Base-by-base conservation (phyloP, 345 rosid species). In the Eucalyptus lansdowneana region DNA sequence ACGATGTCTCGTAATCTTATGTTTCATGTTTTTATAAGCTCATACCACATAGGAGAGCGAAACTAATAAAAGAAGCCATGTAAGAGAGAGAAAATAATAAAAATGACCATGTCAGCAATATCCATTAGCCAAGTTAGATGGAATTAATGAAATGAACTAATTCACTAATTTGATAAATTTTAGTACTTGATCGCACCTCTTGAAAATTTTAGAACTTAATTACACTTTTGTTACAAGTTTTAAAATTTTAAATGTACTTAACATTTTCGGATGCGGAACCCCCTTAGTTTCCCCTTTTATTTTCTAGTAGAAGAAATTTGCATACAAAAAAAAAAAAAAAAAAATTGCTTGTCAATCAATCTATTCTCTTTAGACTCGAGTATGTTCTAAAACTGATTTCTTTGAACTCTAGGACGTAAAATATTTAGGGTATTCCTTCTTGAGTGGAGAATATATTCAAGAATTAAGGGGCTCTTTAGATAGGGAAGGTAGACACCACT, bases 171-270 rank as follows among this genome's bases (percentile, higher is more conserved):
- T 65, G 5, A 65, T 65, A n/a, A 65, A 2, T 65, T 65, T 65
- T 14, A n/a, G 3, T 65, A n/a, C 6, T 65, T n/a, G 19, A 65
- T n/a, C 0, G 9, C 16, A 29, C 10, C 3, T 65, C 31, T 65
- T 65, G 17, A 65, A 29, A 29, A 0, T 65, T n/a, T 65, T 65
- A 1, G 0, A 14, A 29, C 3, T 14, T 8, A 14, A 14, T 65
- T 0, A 14, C 5, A n/a, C 5, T 14, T 65, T 65, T 2, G 3
- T n/a, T 65, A n/a, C 3, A 31, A 67, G 3, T 31, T 14, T 67
- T 31, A 31, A 31, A 16, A 67, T 4, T 16, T 67, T 65, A 15
- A 14, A 65, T n/a, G 5, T 14, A 65, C 3, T 65, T n/a, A 65
- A 29, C 10, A 65, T 14, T 29, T 29, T 65, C 1, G 1, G 62